Percentiles rank a stretch among this genome's conserved stretches.
Evolutionary conservation across 2,329 filamentous ascomycete species (phyloP).

Genomic region (Clarireedia sp.): DNA sequence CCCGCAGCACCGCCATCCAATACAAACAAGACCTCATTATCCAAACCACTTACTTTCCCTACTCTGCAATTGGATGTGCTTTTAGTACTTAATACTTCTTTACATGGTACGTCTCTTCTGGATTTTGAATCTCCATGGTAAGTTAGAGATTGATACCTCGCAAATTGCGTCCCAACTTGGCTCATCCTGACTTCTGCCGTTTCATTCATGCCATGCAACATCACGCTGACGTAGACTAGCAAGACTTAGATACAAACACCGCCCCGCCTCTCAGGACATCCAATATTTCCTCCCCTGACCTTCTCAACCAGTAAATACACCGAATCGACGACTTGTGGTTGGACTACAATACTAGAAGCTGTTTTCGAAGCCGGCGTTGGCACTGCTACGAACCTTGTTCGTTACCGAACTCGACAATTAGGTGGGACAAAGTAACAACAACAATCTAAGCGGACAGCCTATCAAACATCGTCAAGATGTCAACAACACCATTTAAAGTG

Average conservation of each 20-base stretch:
- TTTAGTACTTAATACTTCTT: background rate
- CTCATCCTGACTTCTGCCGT: conserved; percentile 3
- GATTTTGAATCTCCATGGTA: background rate
- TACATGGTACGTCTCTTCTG: background rate
- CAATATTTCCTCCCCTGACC: conserved; percentile 10
- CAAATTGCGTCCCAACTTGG: conserved; percentile 1
- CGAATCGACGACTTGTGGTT: background rate
- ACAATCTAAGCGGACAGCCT: conserved; percentile 1
- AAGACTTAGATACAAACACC: conserved; percentile 23
- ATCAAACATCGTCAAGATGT: conserved; percentile 44
- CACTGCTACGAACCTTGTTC: conserved; percentile 1
- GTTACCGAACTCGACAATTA: conserved; percentile 5
- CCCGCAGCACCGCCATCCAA: too few relatives aligned
- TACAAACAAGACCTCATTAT: too few relatives aligned
- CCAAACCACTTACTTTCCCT: too few relatives aligned
- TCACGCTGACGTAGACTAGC: conserved; percentile 30
- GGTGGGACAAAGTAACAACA: conserved; percentile 5
- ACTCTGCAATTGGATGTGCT: too few relatives aligned
- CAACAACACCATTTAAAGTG: conserved; percentile 74
- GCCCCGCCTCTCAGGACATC: conserved; percentile 18
- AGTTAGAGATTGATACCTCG: background rate
- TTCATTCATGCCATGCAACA: conserved; percentile 17
- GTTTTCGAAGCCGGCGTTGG: conserved; percentile 1
- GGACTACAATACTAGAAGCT: background rate
- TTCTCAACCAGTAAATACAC: conserved; percentile 7